Evolutionary conservation across 352 stramenopile species (phyloP), one percentile per base, ranked within the genome.

Genomic region (Pythium phragmitis): DNA sequence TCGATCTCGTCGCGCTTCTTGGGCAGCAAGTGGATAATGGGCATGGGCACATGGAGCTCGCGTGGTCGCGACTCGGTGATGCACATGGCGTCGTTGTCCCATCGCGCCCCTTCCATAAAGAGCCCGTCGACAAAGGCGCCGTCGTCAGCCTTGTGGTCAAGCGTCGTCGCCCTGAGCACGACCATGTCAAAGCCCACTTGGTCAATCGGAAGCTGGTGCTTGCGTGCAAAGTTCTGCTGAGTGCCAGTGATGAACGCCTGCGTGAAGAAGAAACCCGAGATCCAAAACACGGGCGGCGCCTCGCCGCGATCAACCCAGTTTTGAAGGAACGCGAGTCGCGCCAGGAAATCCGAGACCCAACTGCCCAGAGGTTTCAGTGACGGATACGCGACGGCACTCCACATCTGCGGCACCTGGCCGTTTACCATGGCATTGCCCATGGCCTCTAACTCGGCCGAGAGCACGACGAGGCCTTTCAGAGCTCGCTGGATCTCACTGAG

Each of bases 371-470:
- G 92, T 67, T 98, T 98, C 3, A 98, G 75, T 33, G 89, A 97
- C 62, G 92, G 92, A 60, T 98, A 98, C 17, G 90, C 89, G 14
- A 90, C 82, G 7, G 74, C 65, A 17, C 76, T 81, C 92, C 92
- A 98, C 12, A 94, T 74, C 3, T 69, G 53, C 3, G 92, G 92
- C 28, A 98, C 92, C 55, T 96, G 87, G 8, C 91, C 91, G 34
- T 96, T 94, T 23, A 97, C 89, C 87, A 98, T 97, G 45, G 86
- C 88, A 60, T 97, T 97, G 56, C 90, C 92, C 91, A 98, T 97
- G 21, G 87, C 83, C 65, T 98, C 92, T 0, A 98, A 75, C 72
- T 98, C 92, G 0, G 79, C 77, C 11, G 87, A 97, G 69, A 98
- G 95, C 42, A 98, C 89, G 21, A 98, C 91, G 9, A 98, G 81